A percentile compares a stretch with the other conserved stretches of the same genome.
Conservation (phyloP, 805 yeast species). For the Metschnikowia bowlesiae region DNA sequence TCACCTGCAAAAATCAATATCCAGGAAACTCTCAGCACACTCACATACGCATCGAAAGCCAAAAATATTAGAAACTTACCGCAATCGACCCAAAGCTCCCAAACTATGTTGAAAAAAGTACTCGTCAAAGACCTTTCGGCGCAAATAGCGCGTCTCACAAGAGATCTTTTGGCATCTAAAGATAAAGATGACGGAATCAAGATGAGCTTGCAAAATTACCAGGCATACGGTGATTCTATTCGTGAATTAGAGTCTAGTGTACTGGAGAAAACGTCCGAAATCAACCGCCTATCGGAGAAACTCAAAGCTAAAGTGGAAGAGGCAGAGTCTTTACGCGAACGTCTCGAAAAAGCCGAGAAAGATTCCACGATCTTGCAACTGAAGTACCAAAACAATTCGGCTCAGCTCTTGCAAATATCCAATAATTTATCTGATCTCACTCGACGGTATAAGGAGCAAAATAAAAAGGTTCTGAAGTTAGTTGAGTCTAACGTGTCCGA, state of each 20-base stretch:
- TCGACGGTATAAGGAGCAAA: not conserved
- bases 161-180: constrained; percentile 60
- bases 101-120: constrained; percentile 45
- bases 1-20: constrained; percentile 74
- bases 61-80: constrained; percentile 67
- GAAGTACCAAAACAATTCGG: not conserved
- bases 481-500: constrained; percentile 1
- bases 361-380: not conserved
- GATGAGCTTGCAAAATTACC: constrained; percentile 56
- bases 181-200: constrained; percentile 57
- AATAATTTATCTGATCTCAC: not conserved
- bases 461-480: constrained; percentile 1
- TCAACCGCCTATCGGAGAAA: not conserved
- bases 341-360: not conserved
- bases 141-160: constrained; percentile 53
- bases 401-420: not conserved
- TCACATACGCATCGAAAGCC: constrained; percentile 86
- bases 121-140: constrained; percentile 49
- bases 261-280: constrained; percentile 10
- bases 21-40: constrained; percentile 81
- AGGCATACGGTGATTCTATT: constrained; percentile 11
- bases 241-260: constrained; percentile 8
- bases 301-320: not conserved
- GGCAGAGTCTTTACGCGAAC: not conserved
- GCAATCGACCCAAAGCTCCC: constrained; percentile 42